Evolutionary conservation across 441 rosid species (phyloP).

Genomic region (Rhodomyrtus psidioides): DNA sequence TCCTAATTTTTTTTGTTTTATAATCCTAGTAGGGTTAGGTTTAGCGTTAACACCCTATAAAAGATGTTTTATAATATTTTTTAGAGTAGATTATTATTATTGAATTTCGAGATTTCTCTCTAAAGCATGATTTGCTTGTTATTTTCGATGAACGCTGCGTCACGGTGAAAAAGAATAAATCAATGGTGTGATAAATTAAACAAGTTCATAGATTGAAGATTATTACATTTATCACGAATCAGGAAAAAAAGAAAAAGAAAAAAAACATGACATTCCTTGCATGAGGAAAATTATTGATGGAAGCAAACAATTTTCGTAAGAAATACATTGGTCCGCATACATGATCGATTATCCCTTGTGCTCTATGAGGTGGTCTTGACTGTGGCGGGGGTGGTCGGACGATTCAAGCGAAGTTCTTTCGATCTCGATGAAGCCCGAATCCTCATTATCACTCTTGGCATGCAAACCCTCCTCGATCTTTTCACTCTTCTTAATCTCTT

Average conservation of each 20-base stretch:
- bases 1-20: too few species aligned
- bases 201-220: not conserved
- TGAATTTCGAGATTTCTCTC: too few species aligned
- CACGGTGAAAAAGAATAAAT: not conserved
- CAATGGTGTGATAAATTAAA: not conserved
- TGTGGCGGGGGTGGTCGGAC: not conserved
- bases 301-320: not conserved
- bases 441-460: not conserved
- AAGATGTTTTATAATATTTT: too few species aligned
- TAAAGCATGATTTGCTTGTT: too few species aligned
- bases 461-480: conserved; percentile 14
- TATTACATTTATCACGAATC: not conserved
- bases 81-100: too few species aligned
- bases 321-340: not conserved
- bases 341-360: not conserved
- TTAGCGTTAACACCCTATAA: too few species aligned
- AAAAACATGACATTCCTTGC: not conserved
- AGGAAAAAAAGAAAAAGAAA: not conserved
- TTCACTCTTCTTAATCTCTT: conserved; percentile 26
- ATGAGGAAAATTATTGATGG: not conserved
- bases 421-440: not conserved
- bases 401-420: not conserved
- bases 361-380: not conserved
- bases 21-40: too few species aligned
- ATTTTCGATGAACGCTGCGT: too few species aligned